These are phyloP conservation scores for Shiraia bambusicola DNA, from an alignment of 2,329 filamentous ascomycete species.

Conservation along the genomic window DNA sequence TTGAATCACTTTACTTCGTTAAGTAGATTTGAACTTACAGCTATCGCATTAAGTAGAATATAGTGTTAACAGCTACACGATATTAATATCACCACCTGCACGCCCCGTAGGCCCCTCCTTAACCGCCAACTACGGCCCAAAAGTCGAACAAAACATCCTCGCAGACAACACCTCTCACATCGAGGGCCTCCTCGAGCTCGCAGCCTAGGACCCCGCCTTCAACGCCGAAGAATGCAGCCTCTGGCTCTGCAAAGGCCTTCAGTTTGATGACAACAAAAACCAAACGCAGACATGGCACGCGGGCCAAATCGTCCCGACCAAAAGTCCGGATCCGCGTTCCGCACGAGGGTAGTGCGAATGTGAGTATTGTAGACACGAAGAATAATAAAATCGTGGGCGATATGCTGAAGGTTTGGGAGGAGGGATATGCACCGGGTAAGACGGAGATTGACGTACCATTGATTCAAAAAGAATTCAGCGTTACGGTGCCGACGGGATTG, in stretches of 20 bases:
- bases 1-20: too few species aligned
- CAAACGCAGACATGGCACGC: conserved; percentile 53
- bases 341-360: conserved; percentile 59
- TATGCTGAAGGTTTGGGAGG: conserved; percentile 29
- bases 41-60: too few species aligned
- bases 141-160: conserved; percentile 54
- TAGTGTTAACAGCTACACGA: too few species aligned
- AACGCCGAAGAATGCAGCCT: conserved; percentile 52
- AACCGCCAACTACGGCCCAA: conserved; percentile 53
- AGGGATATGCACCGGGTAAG: conserved; percentile 30
- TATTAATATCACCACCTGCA: conserved; percentile 50
- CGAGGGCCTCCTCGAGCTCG: conserved; percentile 46
- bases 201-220: conserved; percentile 48
- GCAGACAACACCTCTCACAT: conserved; percentile 46
- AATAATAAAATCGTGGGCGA: conserved; percentile 55
- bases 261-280: conserved; percentile 59
- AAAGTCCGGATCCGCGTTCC: conserved; percentile 54
- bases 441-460: conserved; percentile 36
- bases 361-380: conserved; percentile 60
- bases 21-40: too few species aligned
- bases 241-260: conserved; percentile 60
- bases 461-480: conserved; percentile 51
- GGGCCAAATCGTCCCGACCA: conserved; percentile 45
- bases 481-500: conserved; percentile 55
- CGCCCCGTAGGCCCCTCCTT: conserved; percentile 55